A percentile compares a stretch with the other conserved stretches of the same genome.
Conservation (phyloP, 176 grass and related monocot species). For the Stipa capillata region DNA sequence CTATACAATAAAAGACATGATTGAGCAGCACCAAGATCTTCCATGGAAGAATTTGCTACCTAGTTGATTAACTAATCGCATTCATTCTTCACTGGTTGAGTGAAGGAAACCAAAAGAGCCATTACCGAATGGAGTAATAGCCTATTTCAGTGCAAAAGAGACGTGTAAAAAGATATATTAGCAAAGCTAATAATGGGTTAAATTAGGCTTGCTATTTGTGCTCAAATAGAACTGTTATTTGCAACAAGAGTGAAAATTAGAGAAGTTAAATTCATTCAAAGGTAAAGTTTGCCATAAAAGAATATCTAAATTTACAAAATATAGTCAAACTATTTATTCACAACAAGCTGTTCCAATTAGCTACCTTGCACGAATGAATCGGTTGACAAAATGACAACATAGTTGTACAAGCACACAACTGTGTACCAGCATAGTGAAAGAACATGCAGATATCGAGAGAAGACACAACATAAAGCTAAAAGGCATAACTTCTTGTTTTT, state of each 20-base stretch:
- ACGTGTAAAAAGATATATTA: background rate
- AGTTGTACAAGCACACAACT: background rate
- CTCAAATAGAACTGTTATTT: background rate
- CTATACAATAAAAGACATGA: background rate
- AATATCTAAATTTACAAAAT: background rate
- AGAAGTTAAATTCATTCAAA: background rate
- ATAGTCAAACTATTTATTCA: background rate
- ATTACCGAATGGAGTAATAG: background rate
- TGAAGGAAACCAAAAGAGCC: background rate
- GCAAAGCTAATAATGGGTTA: background rate
- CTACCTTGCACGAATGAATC: slow-evolving; percentile 1
- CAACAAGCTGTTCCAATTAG: background rate
- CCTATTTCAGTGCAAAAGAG: background rate
- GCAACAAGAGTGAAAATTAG: background rate
- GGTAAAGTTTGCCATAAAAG: background rate
- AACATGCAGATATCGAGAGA: background rate
- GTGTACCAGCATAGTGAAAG: background rate
- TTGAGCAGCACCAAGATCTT: background rate
- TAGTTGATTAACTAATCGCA: background rate
- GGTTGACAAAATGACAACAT: background rate
- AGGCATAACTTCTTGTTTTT: background rate
- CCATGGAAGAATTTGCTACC: background rate
- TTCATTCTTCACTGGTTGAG: background rate
- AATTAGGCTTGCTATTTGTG: background rate
- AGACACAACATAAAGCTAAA: background rate